Conservation (phyloP, 1,284 basidiomycete species). For the Cryptococcus sp. region DNA sequence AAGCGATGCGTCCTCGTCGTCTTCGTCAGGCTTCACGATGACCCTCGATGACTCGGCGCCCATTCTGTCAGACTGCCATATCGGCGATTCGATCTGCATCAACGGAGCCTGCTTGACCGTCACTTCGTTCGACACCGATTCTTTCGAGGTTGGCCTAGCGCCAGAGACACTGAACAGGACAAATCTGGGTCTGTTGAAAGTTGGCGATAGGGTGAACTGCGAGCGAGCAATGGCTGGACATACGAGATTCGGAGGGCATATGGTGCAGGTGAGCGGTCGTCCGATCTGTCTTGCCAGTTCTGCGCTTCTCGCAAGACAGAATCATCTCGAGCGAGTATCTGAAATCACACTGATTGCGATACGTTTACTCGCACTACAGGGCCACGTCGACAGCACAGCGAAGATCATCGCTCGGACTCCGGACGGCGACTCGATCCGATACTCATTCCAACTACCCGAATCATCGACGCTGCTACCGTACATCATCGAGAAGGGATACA, state of each 20-base stretch:
- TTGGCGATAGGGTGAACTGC: constrained; percentile 83
- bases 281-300: neutral
- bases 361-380: constrained; percentile 56
- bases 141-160: constrained; percentile 92
- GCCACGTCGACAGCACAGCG: constrained; percentile 90
- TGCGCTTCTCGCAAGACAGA: neutral
- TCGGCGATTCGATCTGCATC: constrained; percentile 93
- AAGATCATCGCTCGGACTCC: constrained; percentile 65
- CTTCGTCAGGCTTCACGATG: constrained; percentile 70
- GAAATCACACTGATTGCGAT: no score
- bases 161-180: constrained; percentile 92
- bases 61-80: constrained; percentile 85
- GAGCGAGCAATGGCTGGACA: constrained; percentile 94
- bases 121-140: constrained; percentile 71
- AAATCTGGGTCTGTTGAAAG: constrained; percentile 80
- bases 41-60: constrained; percentile 71
- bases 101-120: constrained; percentile 87
- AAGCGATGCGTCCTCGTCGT: constrained; percentile 32
- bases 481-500: constrained; percentile 93
- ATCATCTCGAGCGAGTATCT: no score
- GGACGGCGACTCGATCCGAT: constrained; percentile 85
- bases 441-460: constrained; percentile 73
- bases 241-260: constrained; percentile 92
- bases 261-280: constrained; percentile 75
- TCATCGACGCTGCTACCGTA: constrained; percentile 71